Evolutionary conservation across 1,139 yeast genomes (phyloP).

Genomic region (Taphrina wiesneri): DNA sequence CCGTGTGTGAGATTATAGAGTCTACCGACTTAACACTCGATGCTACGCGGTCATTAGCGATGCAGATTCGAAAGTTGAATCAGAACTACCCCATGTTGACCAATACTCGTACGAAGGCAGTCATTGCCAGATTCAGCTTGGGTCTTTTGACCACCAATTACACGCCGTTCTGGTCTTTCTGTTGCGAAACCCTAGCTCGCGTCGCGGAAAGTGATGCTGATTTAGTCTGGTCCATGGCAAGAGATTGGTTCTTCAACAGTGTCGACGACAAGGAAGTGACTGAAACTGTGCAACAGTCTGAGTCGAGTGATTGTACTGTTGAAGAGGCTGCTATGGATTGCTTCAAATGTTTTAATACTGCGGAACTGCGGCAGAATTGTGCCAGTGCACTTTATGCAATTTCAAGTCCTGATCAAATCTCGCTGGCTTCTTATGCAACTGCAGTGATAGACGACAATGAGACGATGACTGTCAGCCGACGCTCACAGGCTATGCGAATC

Average conservation of each 20-base stretch:
- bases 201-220: conserved; percentile 34
- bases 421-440: conserved; percentile 29
- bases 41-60: conserved; percentile 73
- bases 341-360: conserved; percentile 28
- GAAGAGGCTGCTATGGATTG: conserved; percentile 17
- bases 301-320: not conserved
- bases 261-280: conserved; percentile 10
- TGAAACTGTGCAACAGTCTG: conserved; percentile 20
- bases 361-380: conserved; percentile 26
- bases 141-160: conserved; percentile 61
- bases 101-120: conserved; percentile 45
- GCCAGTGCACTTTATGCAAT: not conserved
- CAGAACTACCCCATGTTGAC: conserved; percentile 50
- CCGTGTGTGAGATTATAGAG: conserved; percentile 60
- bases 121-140: conserved; percentile 54
- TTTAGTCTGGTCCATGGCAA: conserved; percentile 60
- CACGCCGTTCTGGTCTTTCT: conserved; percentile 56
- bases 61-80: conserved; percentile 65
- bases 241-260: conserved; percentile 26
- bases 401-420: not conserved
- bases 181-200: conserved; percentile 35
- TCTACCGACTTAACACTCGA: conserved; percentile 67
- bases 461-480: conserved; percentile 48
- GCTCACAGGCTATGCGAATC: conserved; percentile 55
- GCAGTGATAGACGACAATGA: conserved; percentile 5